Base-by-base conservation (phyloP, 1,139 yeast species). In the Hemisphaericaspora xylofermentans region DNA sequence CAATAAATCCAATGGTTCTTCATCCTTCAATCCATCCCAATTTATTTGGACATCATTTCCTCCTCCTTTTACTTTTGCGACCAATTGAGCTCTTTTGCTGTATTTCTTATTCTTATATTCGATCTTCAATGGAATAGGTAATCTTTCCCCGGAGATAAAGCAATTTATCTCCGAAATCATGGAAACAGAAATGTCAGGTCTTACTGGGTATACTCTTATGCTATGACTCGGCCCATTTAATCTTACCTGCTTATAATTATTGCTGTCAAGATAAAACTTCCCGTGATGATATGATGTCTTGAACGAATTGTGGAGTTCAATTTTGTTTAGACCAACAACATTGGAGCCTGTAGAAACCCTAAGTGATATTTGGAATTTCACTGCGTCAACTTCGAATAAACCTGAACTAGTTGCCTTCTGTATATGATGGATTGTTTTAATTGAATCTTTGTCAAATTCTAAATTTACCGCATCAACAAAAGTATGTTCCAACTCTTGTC, bases 1-100 rank as follows among this genome's bases (percentile, higher is more conserved):
- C 4, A 46, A 41, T 25, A 68, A 44, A 18, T 56, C 54, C 33
- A 71, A 49, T 0, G 71, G 60, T 42, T 68, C 75, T 40, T 72
- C 78, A 45, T 72, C 78, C 46, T 72, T 72, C 39, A 64, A 49
- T 6, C 43, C 52, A 28, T 67, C 63, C 76, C 76, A 72, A 41
- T 60, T 58, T 2, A 57, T 52, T 34, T 57, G 64, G 3, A 62
- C 58, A 12, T 58, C 40, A 15, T 39, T 36, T 4, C 28, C 28
- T 3, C 29, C 29, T 10, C 36, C 36, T 25, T 42, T 44, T 13
- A 47, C 39, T 29, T 37, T 42, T 3, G 43, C 48, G 6, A 42
- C 19, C 19, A 47, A 39, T 5, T 28, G 33, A 4, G 47, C 48
- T 16, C 36, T 35, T 27, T 42, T 39, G 16, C 30, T 21, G 10